Conservation (phyloP, 2,329 filamentous ascomycete genomes). For the Penicillium concentricum region DNA sequence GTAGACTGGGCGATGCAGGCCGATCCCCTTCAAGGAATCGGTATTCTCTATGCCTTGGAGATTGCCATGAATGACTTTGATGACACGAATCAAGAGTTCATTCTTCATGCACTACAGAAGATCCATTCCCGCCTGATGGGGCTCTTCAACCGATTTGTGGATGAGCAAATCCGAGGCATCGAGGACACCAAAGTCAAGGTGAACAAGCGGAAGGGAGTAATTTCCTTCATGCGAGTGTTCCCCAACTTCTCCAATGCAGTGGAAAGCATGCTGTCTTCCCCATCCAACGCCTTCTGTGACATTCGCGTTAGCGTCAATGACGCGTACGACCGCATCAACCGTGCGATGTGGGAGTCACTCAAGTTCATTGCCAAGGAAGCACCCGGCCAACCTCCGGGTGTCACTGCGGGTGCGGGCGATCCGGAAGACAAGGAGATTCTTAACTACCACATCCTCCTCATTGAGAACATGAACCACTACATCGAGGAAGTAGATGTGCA, state of each 20-base stretch:
- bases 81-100: conserved; percentile 90
- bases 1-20: conserved; percentile 79
- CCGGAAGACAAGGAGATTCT: conserved; percentile 93
- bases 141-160: conserved; percentile 83
- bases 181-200: conserved; percentile 99
- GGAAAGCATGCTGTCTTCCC: conserved; percentile 73
- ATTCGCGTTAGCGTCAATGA: conserved; percentile 78
- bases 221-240: conserved; percentile 91
- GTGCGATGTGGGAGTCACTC: conserved; percentile 94
- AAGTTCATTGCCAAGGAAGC: conserved; percentile 84
- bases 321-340: conserved; percentile 84
- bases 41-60: conserved; percentile 77
- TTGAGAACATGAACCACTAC: conserved; percentile 99
- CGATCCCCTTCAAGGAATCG: conserved; percentile 89
- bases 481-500: conserved; percentile 82
- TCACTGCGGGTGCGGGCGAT: conserved; percentile 55
- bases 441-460: conserved; percentile 94
- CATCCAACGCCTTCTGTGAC: conserved; percentile 57
- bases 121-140: conserved; percentile 71
- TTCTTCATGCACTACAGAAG: conserved; percentile 76
- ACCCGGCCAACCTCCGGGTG: conserved; percentile 55
- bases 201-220: conserved; percentile 96
- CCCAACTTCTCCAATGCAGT: conserved; percentile 79
- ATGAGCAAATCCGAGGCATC: conserved; percentile 91
- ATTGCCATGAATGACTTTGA: conserved; percentile 74